Conservation (phyloP, 2,329 filamentous ascomycete genomes). For the Rhynchosporium agropyri region DNA sequence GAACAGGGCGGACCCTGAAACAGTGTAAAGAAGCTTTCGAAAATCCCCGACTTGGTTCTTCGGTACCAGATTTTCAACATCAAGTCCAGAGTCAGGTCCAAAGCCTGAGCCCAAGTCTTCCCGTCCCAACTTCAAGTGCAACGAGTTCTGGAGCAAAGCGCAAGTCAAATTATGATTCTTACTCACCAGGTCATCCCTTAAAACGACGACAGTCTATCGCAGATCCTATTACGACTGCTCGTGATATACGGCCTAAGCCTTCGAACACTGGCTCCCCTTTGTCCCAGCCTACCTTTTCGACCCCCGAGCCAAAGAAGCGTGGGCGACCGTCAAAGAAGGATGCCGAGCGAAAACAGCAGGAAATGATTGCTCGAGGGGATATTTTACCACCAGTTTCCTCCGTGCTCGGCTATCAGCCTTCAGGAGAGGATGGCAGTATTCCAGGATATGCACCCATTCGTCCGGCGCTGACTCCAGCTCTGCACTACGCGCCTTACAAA, state of each 20-base stretch:
- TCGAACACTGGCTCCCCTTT: conserved; percentile 33
- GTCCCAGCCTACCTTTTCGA: conserved; percentile 28
- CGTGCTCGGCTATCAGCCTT: conserved; percentile 15
- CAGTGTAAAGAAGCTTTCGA: conserved; percentile 39
- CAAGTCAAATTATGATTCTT: conserved; percentile 33
- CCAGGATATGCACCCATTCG: conserved; percentile 23
- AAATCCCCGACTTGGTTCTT: conserved; percentile 24
- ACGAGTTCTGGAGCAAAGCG: conserved; percentile 32
- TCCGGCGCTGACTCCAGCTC: conserved; percentile 6
- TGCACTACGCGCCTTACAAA: conserved; percentile 13
- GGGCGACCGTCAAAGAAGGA: conserved; percentile 41
- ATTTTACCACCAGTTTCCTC: conserved; percentile 32
- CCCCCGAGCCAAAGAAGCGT: conserved; percentile 35
- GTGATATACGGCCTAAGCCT: conserved; percentile 39
- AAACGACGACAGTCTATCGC: conserved; percentile 36
- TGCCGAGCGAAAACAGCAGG: conserved; percentile 35
- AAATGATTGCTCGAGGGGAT: conserved; percentile 38
- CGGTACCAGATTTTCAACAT: neutral
- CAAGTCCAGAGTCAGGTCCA: conserved; percentile 4
- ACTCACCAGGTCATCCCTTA: conserved; percentile 23
- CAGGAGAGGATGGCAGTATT: conserved; percentile 24
- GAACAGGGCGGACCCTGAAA: conserved; percentile 37
- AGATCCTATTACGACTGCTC: conserved; percentile 25
- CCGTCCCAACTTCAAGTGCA: conserved; percentile 1
- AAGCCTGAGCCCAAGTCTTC: conserved; percentile 15